Base-by-base conservation (phyloP, 176 grass and related monocot species). In the Phoenix dactylifera region DNA sequence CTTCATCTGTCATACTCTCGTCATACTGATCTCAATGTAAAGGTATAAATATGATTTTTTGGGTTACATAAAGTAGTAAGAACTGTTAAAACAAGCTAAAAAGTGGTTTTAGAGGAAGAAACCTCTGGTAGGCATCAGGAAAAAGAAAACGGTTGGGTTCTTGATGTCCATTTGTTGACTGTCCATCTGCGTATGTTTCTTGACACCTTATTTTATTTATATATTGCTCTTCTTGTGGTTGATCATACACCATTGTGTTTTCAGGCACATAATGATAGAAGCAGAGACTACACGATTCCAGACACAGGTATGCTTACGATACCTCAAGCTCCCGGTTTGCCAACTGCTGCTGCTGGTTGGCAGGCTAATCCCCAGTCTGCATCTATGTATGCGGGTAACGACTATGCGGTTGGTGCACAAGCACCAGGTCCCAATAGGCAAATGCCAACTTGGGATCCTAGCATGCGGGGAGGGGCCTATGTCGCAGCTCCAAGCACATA, bases 21-120 rank as follows among this genome's bases (percentile, higher is more conserved):
- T 92, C 93, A 98, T 98, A 92, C 84, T 92, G 88, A 98, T 98
- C 93, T 98, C 76, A 88, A 80, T 89, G 93, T 92, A 73, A 98
- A 98, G 93, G 93, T 98, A 98, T 89, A 86, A 68, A 76, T 73
- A 76, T 62, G 79, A 78, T 68, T 84, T 78, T 83, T 67, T 65
- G 74, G 77, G 49, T 70, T 17, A 44, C 35, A 44, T 44, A 12
- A 44, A 77, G 25, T 75, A 65, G 75, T 77, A 77, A 69, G 62
- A 53, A 44, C 35, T 14, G 35, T 14, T 44, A 25, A 77, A 76
- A 60, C 30, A 70, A 58, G 25, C 9, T 57, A 65, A 25, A 63
- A 79, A 68, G 24, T 80, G 22, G 3, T 26, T 26, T 4, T 75
- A 73, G 65, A 22, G 68, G 75, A 72, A 67, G 51, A 22, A 51